Base-by-base conservation (phyloP, 768 basidiomycete genomes). In the Polyporus arcularius region DNA sequence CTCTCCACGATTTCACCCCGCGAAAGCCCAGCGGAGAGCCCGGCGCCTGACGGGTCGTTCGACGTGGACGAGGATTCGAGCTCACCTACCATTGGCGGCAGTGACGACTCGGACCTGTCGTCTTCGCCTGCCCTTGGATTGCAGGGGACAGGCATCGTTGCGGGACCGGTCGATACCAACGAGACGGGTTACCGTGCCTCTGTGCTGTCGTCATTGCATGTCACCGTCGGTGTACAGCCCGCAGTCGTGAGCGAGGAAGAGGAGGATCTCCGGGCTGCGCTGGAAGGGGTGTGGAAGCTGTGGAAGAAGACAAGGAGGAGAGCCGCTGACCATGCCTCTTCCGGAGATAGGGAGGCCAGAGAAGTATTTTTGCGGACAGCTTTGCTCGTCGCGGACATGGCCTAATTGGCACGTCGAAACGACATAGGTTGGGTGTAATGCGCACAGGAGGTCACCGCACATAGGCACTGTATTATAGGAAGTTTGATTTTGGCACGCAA, bases 211-310 rank as follows among this genome's bases (percentile, higher is more conserved):
- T 46, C 55, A 3, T 18, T 48, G 26, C 21, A 16, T 30, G 21
- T 26, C 21, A 26, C 21, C 21, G 21, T 26, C 21, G 26, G 38
- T 5, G 41, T 39, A 3, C 15, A 26, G 26, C 28, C 53, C 35
- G 30, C 31, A 18, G 49, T 63, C 63, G 56, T 53, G 26, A 48
- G 58, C 35, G 61, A 54, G 38, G 56, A 48, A 28, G 60, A 53
- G 16, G 75, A 79, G 50, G 75, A 76, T 30, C 72, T 89, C 48
- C 78, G 75, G 42, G 79, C 83, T 40, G 78, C 81, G 35, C 79
- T 88, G 51, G 78, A 75, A 60, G 82, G 84, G 2, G 69, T 90
- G 21, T 89, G 89, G 88, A 82, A 74, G 68, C 67, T 78, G 10
- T 73, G 78, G 31, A 74, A 71, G 31, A 42, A 53, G 47, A 54